Base-by-base conservation (phyloP, 169 alveolate genomes). In the Amoebophrya sp. region DNA sequence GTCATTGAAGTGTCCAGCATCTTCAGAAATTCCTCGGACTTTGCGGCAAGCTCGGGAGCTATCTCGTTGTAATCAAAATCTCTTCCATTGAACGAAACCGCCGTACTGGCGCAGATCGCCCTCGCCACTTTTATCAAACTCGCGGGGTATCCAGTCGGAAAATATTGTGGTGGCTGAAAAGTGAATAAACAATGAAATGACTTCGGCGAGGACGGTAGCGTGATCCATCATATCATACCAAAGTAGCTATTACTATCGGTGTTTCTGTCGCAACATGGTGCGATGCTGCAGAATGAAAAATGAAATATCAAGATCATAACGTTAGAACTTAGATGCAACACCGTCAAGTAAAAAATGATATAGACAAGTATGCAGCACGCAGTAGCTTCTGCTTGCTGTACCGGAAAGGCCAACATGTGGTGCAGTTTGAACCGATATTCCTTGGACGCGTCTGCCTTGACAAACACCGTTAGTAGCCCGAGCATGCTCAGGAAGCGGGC, bases 31-130 rank as follows among this genome's bases (percentile, higher is more conserved):
- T 66, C 83, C 12, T 66, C 83, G 35, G 39, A 25, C 35, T 66
- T 66, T 25, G 83, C 83, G 29, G 83, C 83, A 0, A 66, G 83
- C 35, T 66, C 83, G 35, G 83, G 83, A 7, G 83, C 83, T 2
- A 66, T 66, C 83, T 66, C 83, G 32, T 66, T 66, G 83, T 66
- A 66, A 25, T 66, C 83, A 25, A 66, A 66, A 25, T 66, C 83
- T 7, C 83, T 2, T 2, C 83, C 83, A 66, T 66, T 66, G 83
- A 7, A 66, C 32, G 35, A 12, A 3, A 66, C 83, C 35, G 29
- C 10, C 32, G 83, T 66, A n/a, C 83, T 66, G 12, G 83, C 83
- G 29, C 38, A 25, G 1, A 66, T 66, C 35, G 83, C 12, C 32
- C 83, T 7, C 32, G 83, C 83, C 35, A 66, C 83, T 25, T 66